Evolutionary conservation across 1,139 yeast species (phyloP), one percentile per base, ranked within the genome.

Genomic region (Geotrichum phurueaensis): DNA sequence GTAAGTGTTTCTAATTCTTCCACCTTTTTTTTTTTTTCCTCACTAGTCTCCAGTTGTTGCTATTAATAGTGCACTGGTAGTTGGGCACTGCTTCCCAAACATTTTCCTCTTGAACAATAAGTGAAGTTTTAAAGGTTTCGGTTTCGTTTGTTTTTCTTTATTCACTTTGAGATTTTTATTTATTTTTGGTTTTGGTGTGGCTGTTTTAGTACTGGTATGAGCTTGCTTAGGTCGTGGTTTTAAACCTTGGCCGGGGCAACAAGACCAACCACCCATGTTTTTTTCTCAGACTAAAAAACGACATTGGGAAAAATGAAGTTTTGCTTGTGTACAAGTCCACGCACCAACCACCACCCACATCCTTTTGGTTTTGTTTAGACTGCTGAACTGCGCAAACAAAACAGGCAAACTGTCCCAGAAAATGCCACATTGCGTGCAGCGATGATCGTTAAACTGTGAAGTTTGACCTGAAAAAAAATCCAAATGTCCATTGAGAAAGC

Each of bases 261-360:
- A 39, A 22, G n/a, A 51, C 54, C 54, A 31, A 51, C 54, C 54
- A 51, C 54, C 54, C 20, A 23, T 12, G 29, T 51, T 51, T 51
- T 18, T 50, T 7, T 25, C n/a, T n/a, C n/a, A n/a, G n/a, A n/a
- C n/a, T n/a, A n/a, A n/a, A n/a, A n/a, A n/a, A n/a, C n/a, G n/a
- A n/a, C n/a, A n/a, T n/a, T n/a, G 27, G 23, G 27, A 47, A 18
- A 6, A 12, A 15, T 9, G 10, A 20, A 6, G 27, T 12, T 20
- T 23, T 12, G 50, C n/a, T n/a, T 47, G 27, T 3, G n/a, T n/a
- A 33, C 39, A 33, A 33, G 12, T 33, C 3, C 13, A 12, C 10
- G 39, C 3, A 29, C 33, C 33, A 33, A n/a, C n/a, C n/a, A 33
- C 39, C 39, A 33, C 10, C 39, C 39, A 33, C 39, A 12, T 13